Evolutionary conservation across 768 basidiomycete genomes (phyloP).

Genomic region (Gelatoporia subvermispora): DNA sequence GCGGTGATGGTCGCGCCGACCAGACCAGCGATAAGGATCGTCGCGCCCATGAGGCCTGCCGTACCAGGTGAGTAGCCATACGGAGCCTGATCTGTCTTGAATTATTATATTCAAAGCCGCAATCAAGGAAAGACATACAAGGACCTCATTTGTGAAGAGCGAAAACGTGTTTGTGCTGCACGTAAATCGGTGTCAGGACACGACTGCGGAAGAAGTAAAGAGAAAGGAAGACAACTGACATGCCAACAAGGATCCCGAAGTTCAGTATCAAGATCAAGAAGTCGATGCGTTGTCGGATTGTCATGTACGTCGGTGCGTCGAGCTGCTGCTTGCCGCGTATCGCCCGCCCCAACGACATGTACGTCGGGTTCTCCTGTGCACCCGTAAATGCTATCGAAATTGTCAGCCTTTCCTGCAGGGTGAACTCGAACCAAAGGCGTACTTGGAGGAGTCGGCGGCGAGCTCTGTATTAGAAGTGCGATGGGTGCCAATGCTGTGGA

Average conservation of each 20-base stretch:
- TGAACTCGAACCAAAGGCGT: too few species aligned
- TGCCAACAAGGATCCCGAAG: conserved; percentile 64
- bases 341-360: conserved; percentile 50
- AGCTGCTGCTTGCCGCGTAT: conserved; percentile 36
- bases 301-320: conserved; percentile 42
- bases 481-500: conserved; percentile 57
- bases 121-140: conserved; percentile 41
- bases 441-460: conserved; percentile 81
- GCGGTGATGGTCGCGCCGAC: conserved; percentile 62
- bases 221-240: conserved; percentile 43
- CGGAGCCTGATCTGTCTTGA: conserved; percentile 45
- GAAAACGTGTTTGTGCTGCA: conserved; percentile 60
- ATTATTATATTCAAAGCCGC: neutral
- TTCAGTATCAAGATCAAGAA: conserved; percentile 53
- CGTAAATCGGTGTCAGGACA: neutral
- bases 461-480: conserved; percentile 50
- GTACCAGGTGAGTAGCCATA: conserved; percentile 62
- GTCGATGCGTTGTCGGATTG: conserved; percentile 61
- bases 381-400: conserved; percentile 68
- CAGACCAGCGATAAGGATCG: conserved; percentile 65
- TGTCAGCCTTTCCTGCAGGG: too few species aligned
- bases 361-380: conserved; percentile 50
- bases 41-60: conserved; percentile 70
- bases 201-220: neutral
- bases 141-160: conserved; percentile 60